Percentiles rank a stretch among this genome's conserved stretches.
Evolutionary conservation across 2,329 filamentous ascomycete genomes (phyloP).

Genomic region (Diaporthe australafricana): DNA sequence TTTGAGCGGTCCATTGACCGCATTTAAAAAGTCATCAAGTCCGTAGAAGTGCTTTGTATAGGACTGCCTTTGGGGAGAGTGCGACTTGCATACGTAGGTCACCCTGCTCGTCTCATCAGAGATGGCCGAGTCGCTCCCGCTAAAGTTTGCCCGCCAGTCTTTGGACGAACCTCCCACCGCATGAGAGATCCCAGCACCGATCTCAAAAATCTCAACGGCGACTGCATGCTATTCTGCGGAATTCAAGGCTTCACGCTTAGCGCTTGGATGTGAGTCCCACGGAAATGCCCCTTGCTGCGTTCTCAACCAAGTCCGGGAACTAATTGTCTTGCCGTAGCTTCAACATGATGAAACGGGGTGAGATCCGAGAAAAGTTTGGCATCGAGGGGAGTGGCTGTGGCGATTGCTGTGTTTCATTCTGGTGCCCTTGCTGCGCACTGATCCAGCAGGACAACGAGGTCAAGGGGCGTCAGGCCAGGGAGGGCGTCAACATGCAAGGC

Average conservation of each 20-base stretch:
- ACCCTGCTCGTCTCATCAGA: neutral
- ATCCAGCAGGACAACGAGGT: constrained; percentile 2
- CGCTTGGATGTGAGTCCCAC: neutral
- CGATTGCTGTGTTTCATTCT: neutral
- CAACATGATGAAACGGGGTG: constrained; percentile 3
- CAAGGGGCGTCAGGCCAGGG: neutral
- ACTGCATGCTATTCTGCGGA: neutral
- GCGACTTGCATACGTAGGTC: neutral
- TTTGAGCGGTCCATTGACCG: too few relatives aligned
- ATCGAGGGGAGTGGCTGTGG: neutral
- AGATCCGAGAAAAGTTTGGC: neutral
- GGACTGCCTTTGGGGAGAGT: too few relatives aligned
- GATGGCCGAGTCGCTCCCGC: neutral
- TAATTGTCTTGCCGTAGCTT: neutral
- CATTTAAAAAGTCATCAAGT: too few relatives aligned
- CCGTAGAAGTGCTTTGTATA: too few relatives aligned
- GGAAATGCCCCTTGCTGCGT: accelerated
- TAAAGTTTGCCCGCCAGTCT: neutral
- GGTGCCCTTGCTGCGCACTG: constrained; percentile 1
- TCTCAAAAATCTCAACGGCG: neutral
- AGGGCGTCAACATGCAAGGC: neutral
- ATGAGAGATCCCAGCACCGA: neutral
- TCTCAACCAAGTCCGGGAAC: neutral
- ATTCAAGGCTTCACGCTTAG: neutral
- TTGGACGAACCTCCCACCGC: neutral